These are phyloP conservation scores for Allium cepa DNA, from an alignment of 106 monocot genomes.

Conservation along the genomic window DNA sequence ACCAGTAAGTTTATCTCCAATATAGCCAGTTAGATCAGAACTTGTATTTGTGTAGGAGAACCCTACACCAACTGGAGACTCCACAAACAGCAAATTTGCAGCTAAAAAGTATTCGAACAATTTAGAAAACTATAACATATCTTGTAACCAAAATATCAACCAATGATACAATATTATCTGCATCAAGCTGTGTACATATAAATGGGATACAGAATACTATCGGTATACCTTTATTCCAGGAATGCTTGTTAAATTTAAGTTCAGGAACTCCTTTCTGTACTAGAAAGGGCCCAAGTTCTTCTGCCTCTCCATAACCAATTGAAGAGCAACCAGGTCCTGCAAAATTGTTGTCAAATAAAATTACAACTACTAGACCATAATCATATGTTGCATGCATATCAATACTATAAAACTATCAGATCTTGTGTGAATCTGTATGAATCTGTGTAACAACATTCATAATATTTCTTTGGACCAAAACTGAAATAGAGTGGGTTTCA, in stretches of 20 bases:
- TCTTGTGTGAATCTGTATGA: too few species aligned
- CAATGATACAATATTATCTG: too few species aligned
- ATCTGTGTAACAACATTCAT: too few species aligned
- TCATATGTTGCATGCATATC: too few species aligned
- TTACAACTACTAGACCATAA: too few species aligned
- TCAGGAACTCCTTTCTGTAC: conserved; percentile 18
- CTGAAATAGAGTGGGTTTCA: too few species aligned
- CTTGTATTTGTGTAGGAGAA: conserved; percentile 79
- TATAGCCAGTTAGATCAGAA: conserved; percentile 27
- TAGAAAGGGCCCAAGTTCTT: conserved; percentile 37
- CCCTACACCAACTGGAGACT: conserved; percentile 75
- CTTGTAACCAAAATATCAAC: too few species aligned
- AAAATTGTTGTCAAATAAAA: neutral
- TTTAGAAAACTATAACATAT: too few species aligned
- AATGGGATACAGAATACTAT: neutral
- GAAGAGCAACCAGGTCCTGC: conserved; percentile 36
- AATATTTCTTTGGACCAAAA: too few species aligned
- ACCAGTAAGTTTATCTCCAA: conserved; percentile 42
- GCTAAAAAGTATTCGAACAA: conserved; percentile 12
- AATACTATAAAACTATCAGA: too few species aligned
- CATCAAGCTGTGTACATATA: too few species aligned
- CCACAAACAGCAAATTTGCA: conserved; percentile 55
- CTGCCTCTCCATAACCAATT: conserved; percentile 25
- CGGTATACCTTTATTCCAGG: conserved; percentile 35
- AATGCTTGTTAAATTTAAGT: conserved; percentile 24